A percentile compares a stretch with the other conserved stretches of the same genome.
Conservation (phyloP, 2,329 filamentous ascomycete genomes). For the Coniochaeta pulveracea region DNA sequence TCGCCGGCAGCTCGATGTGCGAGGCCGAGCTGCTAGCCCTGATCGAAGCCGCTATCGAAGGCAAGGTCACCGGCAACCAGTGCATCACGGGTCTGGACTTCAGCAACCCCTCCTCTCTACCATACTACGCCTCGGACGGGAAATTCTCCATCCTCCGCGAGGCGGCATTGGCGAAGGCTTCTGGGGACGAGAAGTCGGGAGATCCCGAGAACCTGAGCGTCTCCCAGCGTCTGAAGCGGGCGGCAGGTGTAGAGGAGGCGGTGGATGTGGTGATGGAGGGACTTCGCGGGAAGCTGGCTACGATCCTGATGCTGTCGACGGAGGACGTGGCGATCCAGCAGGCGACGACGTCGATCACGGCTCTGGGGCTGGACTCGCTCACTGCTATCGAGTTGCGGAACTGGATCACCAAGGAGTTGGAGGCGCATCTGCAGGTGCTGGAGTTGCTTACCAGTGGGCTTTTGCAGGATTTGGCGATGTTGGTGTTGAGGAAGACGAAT, state of each 20-base stretch:
- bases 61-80: conserved; percentile 11
- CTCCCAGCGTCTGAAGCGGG: conserved; percentile 15
- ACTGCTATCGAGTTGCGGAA: conserved; percentile 19
- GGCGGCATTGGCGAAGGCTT: conserved; percentile 12
- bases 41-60: conserved; percentile 25
- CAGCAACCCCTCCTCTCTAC: conserved; percentile 9
- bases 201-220: conserved; percentile 12
- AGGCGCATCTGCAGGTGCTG: conserved; percentile 14
- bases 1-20: conserved; percentile 32
- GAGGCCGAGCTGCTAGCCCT: conserved; percentile 43
- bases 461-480: conserved; percentile 11
- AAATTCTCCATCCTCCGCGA: conserved; percentile 11
- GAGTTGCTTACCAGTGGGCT: conserved; percentile 15
- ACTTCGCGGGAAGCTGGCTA: conserved; percentile 17
- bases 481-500: too few species aligned
- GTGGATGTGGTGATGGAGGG: conserved; percentile 14
- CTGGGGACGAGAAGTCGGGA: conserved; percentile 8
- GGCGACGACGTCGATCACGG: conserved; percentile 13
- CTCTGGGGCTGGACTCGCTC: conserved; percentile 17
- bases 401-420: conserved; percentile 16
- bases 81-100: conserved; percentile 19
- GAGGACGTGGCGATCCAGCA: conserved; percentile 19
- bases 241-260: conserved; percentile 16
- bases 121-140: conserved; percentile 13
- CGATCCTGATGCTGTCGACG: conserved; percentile 12